Conservation (phyloP, 345 rosid genomes). For the Citrus cavaleriei region DNA sequence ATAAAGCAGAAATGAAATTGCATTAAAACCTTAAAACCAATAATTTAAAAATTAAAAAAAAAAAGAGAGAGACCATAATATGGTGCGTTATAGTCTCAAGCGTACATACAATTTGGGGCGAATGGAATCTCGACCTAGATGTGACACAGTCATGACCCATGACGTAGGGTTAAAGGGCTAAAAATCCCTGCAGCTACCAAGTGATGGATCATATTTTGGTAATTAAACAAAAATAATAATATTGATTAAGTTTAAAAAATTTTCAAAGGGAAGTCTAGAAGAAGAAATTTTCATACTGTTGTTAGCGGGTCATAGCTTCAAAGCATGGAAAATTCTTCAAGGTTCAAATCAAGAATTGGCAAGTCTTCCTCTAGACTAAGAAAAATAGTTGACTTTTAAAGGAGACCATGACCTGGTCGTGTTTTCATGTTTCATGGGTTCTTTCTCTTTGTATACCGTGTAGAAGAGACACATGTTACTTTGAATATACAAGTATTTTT, state of each 20-base stretch:
- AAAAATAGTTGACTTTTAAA: not conserved
- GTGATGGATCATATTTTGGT: not conserved
- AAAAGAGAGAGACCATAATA: too few relatives aligned
- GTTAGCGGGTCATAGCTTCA: not conserved
- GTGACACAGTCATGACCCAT: not conserved
- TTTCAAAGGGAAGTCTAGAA: not conserved
- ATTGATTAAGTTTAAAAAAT: not conserved
- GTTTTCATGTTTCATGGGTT: not conserved
- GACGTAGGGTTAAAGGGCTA: not conserved
- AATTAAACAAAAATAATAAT: not conserved
- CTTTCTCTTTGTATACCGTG: not conserved
- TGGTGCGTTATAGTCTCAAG: not conserved
- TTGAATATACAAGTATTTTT: not conserved
- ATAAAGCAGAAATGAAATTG: too few relatives aligned
- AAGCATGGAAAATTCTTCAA: conserved; percentile 16
- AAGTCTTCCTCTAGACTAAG: conserved; percentile 23
- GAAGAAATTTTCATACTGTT: not conserved
- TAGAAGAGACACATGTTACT: not conserved
- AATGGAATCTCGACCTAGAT: not conserved
- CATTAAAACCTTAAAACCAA: too few relatives aligned
- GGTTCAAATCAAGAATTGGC: conserved; percentile 11
- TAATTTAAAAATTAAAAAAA: too few relatives aligned
- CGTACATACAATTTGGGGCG: not conserved
- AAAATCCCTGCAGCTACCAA: not conserved
- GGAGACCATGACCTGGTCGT: conserved; percentile 15